Base-by-base conservation (phyloP, 495 filamentous ascomycete genomes). In the Viridothelium virens region DNA sequence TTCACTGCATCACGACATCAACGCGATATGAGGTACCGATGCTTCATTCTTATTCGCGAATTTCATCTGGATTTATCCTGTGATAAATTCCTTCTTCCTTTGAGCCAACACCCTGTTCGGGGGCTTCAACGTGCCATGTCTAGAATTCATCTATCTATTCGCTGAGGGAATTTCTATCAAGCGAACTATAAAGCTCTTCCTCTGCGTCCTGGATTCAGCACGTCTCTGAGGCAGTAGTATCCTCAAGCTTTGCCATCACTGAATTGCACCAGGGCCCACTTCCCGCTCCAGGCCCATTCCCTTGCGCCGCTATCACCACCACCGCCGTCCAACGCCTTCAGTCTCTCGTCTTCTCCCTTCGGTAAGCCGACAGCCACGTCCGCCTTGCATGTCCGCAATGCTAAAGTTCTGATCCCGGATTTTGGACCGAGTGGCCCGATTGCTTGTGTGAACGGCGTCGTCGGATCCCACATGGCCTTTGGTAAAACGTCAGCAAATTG, bases 261-360 rank as follows among this genome's bases (percentile, higher is more conserved):
- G 71, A 96, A 96, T 31, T 91, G 92, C 12, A 94, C 87, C 41
- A 97, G 91, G 2, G 93, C 94, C 91, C 91, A 97, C 77, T 97
- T 97, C 9, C 94, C 94, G 74, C 84, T 90, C 93, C 92, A 97
- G 1, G 92, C 94, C 94, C 94, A 98, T 75, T 93, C 92, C 67
- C 94, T 83, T 25, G 85, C 82, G 16, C 88, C 87, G 12, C 79
- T 81, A 66, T 89, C 85, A 6, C 83, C 87, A 9, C 86, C 88
- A 1, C 87, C 91, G 14, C 81, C 85, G 56, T 90, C 86, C 70
- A 75, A 82, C 4, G 80, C 78, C 68, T 83, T 85, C 56, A 98
- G 77, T 74, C 84, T 82, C 78, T 96, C 92, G 74, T 98, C 93
- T 70, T 84, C 78, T 5, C 92, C 92, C 5, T 84, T 78, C 25